Percentiles rank a stretch among this genome's conserved stretches.
Conservation (phyloP, 1,284 basidiomycete species). For the Flammula alnicola region DNA sequence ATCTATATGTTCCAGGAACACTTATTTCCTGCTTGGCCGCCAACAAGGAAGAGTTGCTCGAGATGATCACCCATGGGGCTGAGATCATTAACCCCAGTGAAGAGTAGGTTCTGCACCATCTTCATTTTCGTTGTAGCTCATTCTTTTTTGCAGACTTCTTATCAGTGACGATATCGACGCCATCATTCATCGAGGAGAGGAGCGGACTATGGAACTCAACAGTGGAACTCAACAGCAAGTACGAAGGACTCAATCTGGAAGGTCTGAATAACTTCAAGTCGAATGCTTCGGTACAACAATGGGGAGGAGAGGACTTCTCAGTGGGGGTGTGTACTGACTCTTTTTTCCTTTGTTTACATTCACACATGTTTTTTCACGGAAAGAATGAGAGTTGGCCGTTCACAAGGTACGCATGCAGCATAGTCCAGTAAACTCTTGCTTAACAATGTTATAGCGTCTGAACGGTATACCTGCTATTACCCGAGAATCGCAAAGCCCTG, state of each 20-base stretch:
- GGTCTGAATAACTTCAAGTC: constrained; percentile 98
- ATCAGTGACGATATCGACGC: constrained; percentile 95
- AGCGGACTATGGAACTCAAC: constrained; percentile 85
- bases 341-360: neutral
- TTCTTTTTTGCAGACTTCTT: constrained; percentile 57
- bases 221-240: constrained; percentile 95
- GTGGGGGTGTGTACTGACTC: constrained; percentile 56
- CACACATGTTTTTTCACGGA: constrained; percentile 5
- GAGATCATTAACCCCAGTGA: constrained; percentile 89
- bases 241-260: constrained; percentile 91
- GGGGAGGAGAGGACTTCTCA: constrained; percentile 97
- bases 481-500: constrained; percentile 71
- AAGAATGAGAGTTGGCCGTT: constrained; percentile 87
- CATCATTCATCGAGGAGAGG: constrained; percentile 92
- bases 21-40: no score
- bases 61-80: constrained; percentile 99
- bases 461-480: constrained; percentile 79
- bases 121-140: neutral
- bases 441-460: constrained; percentile 41
- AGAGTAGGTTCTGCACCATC: constrained; percentile 49
- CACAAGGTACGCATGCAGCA: constrained; percentile 75
- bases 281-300: constrained; percentile 87
- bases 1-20: no score
- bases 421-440: no score
- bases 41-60: constrained; percentile 95